Conservation (phyloP, 257 asterid genomes). For the Jasminum sambac region DNA sequence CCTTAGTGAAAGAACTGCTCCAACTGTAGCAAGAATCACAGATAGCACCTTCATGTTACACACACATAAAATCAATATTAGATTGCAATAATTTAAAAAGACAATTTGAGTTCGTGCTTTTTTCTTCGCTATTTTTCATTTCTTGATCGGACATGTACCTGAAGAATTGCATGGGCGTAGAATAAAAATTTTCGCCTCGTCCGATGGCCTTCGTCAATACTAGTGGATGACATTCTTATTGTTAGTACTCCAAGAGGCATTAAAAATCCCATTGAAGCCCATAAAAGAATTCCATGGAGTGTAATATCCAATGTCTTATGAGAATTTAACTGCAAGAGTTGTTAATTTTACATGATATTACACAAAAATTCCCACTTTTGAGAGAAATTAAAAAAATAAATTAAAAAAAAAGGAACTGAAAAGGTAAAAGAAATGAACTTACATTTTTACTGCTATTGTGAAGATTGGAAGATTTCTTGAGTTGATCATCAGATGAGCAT, state of each 20-base stretch:
- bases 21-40: conserved; percentile 62
- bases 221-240: conserved; percentile 49
- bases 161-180: conserved; percentile 61
- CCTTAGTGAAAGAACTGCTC: conserved; percentile 67
- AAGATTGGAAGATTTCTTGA: conserved; percentile 19
- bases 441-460: conserved; percentile 5
- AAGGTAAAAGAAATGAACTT: conserved; percentile 21
- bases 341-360: too few species aligned
- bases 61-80: not conserved
- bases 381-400: not conserved
- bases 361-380: too few species aligned
- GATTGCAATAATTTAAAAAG: not conserved
- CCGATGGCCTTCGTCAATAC: conserved; percentile 32
- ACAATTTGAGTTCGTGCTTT: too few species aligned
- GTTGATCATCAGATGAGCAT: conserved; percentile 28
- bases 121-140: too few species aligned
- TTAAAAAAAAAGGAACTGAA: not conserved
- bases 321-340: conserved; percentile 44
- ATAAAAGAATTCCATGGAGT: conserved; percentile 71
- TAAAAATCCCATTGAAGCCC: conserved; percentile 82
- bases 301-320: conserved; percentile 46
- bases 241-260: conserved; percentile 73
- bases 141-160: conserved; percentile 38
- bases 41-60: conserved; percentile 46
- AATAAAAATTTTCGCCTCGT: conserved; percentile 50